phyloP scores from a whole-genome alignment of 345 rosid species.

The Salix viminalis region DNA sequence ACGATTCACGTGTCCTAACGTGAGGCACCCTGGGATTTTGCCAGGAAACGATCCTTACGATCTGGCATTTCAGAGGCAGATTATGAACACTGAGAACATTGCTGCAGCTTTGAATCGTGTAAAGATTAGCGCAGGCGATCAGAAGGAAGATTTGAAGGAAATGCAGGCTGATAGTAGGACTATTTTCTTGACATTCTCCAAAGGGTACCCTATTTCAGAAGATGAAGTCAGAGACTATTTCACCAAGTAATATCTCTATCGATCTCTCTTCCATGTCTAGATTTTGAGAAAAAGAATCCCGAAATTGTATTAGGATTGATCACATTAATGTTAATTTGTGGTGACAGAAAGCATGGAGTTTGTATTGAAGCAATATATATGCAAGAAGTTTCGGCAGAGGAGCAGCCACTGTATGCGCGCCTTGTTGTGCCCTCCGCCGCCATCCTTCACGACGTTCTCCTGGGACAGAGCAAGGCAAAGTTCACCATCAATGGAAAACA shows the following conservation, averaged over 20 bases:
- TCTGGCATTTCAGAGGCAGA: neutral
- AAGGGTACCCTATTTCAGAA: slow-evolving; percentile 59
- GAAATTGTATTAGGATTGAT: neutral
- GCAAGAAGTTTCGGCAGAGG: slow-evolving; percentile 41
- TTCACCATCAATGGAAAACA: slow-evolving; percentile 72
- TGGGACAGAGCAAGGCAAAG: slow-evolving; percentile 37
- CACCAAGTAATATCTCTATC: slow-evolving; percentile 32
- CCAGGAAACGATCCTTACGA: neutral
- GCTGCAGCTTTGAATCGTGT: slow-evolving; percentile 5
- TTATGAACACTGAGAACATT: slow-evolving; percentile 8
- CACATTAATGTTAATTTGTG: neutral
- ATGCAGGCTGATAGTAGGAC: slow-evolving; percentile 42
- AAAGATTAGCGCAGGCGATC: neutral
- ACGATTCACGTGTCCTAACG: neutral
- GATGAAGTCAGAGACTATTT: slow-evolving; percentile 52
- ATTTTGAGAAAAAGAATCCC: no score
- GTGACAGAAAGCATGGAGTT: slow-evolving; percentile 48
- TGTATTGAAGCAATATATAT: slow-evolving; percentile 44
- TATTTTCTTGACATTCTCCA: slow-evolving; percentile 71
- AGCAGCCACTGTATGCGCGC: slow-evolving; percentile 49
- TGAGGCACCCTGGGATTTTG: neutral
- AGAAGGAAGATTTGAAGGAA: neutral
- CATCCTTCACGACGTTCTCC: slow-evolving; percentile 28
- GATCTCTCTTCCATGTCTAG: neutral
- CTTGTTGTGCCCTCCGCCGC: slow-evolving; percentile 37